phyloP scores from a whole-genome alignment of 2,329 filamentous ascomycete genomes.

The Davidsoniella virescens region DNA sequence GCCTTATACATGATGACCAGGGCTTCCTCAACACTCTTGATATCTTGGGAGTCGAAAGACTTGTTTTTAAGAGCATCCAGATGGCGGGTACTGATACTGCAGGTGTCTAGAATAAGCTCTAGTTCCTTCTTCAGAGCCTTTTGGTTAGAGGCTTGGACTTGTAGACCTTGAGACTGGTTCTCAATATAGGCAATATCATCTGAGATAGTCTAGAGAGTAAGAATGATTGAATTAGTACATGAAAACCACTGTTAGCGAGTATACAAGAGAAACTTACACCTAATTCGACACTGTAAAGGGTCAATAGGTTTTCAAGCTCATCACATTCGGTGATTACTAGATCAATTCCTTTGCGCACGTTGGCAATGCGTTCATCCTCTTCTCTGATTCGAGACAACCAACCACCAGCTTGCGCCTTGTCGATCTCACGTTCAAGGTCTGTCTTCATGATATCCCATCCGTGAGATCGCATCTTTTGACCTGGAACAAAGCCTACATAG shows the following conservation, averaged over 20 bases:
- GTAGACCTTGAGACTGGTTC: conserved; percentile 87
- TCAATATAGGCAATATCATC: conserved; percentile 97
- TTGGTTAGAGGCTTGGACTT: conserved; percentile 94
- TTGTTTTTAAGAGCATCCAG: conserved; percentile 58
- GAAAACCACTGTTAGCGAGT: neutral
- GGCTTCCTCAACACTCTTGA: conserved; percentile 63
- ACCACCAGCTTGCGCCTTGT: conserved; percentile 78
- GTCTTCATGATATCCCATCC: conserved; percentile 66
- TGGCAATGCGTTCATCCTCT: conserved; percentile 77
- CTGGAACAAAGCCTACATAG: conserved; percentile 75
- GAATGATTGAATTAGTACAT: neutral
- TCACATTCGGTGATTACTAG: conserved; percentile 88
- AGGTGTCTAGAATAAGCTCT: conserved; percentile 73
- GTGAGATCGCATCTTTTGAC: conserved; percentile 55
- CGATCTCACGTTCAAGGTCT: conserved; percentile 74
- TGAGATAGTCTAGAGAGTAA: conserved; percentile 53
- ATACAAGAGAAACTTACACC: conserved; percentile 41
- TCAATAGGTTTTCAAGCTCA: conserved; percentile 84
- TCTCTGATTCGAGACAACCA: conserved; percentile 76
- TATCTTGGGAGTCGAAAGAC: conserved; percentile 55
- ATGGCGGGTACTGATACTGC: conserved; percentile 56
- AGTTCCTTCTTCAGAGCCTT: conserved; percentile 84
- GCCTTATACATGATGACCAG: conserved; percentile 77
- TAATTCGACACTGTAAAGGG: conserved; percentile 85
- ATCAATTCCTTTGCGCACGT: conserved; percentile 74